phyloP scores from a whole-genome alignment of 2,329 filamentous ascomycete species.

The Emergomyces pasteurianus region DNA sequence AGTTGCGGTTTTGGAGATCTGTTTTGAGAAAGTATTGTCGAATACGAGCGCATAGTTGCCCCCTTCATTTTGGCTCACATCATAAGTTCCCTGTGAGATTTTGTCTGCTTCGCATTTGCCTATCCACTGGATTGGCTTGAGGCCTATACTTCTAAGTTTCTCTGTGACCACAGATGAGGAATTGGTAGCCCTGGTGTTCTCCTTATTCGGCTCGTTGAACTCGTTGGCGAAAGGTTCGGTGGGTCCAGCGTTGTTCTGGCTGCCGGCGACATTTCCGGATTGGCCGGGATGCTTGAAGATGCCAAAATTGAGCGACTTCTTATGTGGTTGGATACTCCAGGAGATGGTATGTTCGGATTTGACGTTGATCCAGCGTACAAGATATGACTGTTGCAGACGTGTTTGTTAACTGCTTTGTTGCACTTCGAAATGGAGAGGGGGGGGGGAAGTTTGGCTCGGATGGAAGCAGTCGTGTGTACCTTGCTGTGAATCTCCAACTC shows the following conservation, averaged over 20 bases:
- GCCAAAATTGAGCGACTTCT: constrained; percentile 97
- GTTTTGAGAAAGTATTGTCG: constrained; percentile 98
- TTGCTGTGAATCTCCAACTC: constrained; percentile 96
- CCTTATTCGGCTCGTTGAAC: constrained; percentile 16
- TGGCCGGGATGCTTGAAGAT: constrained; percentile 93
- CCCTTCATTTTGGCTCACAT: constrained; percentile 60
- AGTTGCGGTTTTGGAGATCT: constrained; percentile 84
- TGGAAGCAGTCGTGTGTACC: constrained; percentile 41
- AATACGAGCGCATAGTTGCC: constrained; percentile 96
- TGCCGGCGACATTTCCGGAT: constrained; percentile 35
- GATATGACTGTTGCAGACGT: constrained; percentile 61
- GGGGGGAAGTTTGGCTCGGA: not conserved
- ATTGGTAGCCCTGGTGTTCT: constrained; percentile 37
- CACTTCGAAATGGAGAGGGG: not conserved
- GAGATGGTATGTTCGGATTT: constrained; percentile 84
- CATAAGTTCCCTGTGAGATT: constrained; percentile 79
- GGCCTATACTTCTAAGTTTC: constrained; percentile 49
- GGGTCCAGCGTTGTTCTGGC: constrained; percentile 17
- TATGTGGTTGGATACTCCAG: constrained; percentile 95
- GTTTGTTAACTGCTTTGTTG: constrained; percentile 9
- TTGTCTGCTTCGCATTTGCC: constrained; percentile 96
- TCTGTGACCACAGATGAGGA: constrained; percentile 59
- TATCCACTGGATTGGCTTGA: constrained; percentile 61
- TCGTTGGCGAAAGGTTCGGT: constrained; percentile 16
- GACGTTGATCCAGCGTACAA: constrained; percentile 93